Conservation (phyloP, 768 basidiomycete species). For the Mycena chlorophos region DNA sequence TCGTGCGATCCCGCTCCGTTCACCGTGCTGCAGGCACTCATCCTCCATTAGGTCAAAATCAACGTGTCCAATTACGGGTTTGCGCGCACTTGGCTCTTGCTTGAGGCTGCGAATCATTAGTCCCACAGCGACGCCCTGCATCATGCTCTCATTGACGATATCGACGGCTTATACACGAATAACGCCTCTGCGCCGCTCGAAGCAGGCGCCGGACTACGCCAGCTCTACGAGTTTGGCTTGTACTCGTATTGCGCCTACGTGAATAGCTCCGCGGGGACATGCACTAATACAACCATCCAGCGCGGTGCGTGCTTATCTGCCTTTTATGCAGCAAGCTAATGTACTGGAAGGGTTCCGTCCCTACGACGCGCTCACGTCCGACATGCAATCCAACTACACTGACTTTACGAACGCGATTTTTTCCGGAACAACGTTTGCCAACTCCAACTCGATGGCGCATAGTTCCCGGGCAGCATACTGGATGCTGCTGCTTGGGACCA, state of each 20-base stretch:
- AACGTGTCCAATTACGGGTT: constrained; percentile 75
- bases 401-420: constrained; percentile 55
- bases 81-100: constrained; percentile 25
- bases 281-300: constrained; percentile 61
- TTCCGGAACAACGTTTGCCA: constrained; percentile 50
- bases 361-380: constrained; percentile 60
- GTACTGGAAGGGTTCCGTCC: constrained; percentile 66
- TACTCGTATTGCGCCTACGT: constrained; percentile 80
- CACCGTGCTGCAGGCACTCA: constrained; percentile 5
- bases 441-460: constrained; percentile 62
- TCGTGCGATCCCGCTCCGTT: constrained; percentile 49
- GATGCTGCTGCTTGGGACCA: constrained; percentile 70
- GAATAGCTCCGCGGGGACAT: constrained; percentile 57
- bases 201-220: constrained; percentile 58
- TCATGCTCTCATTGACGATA: constrained; percentile 54
- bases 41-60: constrained; percentile 53
- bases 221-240: constrained; percentile 75
- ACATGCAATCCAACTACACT: constrained; percentile 69
- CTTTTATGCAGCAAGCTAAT: no score
- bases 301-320: no score
- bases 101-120: background rate
- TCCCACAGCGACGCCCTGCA: constrained; percentile 50
- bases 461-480: constrained; percentile 73
- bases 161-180: constrained; percentile 62
- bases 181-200: constrained; percentile 66